These are phyloP conservation scores for Euphorbia corollata DNA, from an alignment of 441 rosid genomes.

Conservation along the genomic window DNA sequence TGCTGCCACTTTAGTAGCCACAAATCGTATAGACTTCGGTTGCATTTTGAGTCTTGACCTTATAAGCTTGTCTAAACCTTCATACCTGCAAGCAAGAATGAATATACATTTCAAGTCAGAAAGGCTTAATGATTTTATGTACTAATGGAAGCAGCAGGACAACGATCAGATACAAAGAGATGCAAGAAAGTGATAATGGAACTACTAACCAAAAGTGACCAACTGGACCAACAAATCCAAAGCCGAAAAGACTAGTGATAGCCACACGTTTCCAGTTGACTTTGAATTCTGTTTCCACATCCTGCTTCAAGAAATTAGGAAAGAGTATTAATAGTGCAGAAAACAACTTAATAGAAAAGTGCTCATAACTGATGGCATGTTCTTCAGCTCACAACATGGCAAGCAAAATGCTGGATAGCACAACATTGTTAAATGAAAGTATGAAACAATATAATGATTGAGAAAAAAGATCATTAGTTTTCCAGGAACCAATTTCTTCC, in stretches of 20 bases:
- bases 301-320: conserved; percentile 35
- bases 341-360: conserved; percentile 8
- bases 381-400: conserved; percentile 1
- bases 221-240: conserved; percentile 92
- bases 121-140: neutral
- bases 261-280: conserved; percentile 83
- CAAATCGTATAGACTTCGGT: conserved; percentile 66
- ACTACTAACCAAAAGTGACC: conserved; percentile 87
- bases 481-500: neutral
- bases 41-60: conserved; percentile 52
- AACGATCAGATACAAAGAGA: conserved; percentile 15
- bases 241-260: conserved; percentile 70
- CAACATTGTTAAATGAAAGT: conserved; percentile 7
- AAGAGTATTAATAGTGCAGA: conserved; percentile 17
- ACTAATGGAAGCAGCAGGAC: neutral
- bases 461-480: neutral
- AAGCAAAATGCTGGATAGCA: conserved; percentile 9
- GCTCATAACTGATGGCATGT: conserved; percentile 3
- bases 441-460: neutral
- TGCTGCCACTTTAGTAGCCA: conserved; percentile 77
- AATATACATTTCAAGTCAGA: neutral
- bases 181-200: conserved; percentile 14
- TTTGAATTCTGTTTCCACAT: conserved; percentile 44
- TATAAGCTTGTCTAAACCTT: conserved; percentile 72
- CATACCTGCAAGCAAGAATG: conserved; percentile 44